These are phyloP conservation scores for Rhodotorula sp. DNA, from an alignment of 1,284 basidiomycete genomes.

Conservation along the genomic window DNA sequence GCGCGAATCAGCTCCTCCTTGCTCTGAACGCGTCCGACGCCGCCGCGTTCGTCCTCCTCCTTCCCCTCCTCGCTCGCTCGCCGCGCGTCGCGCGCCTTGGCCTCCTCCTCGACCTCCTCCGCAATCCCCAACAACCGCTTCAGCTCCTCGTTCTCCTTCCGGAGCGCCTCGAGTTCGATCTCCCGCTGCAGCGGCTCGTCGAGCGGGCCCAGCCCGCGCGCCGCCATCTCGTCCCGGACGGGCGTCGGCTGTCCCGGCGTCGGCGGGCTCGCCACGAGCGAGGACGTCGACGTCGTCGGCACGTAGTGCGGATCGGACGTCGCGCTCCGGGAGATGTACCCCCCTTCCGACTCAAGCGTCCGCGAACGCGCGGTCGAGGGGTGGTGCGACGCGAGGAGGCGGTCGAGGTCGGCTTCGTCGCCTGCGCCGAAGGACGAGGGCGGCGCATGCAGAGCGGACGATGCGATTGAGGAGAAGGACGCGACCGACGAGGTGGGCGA, in stretches of 20 bases:
- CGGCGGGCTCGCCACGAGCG: conserved; percentile 27
- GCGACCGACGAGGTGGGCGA: conserved; percentile 16
- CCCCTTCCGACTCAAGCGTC: conserved; percentile 36
- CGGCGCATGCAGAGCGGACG: background rate
- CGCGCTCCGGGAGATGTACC: conserved; percentile 33
- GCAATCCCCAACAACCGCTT: conserved; percentile 51
- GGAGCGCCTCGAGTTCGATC: conserved; percentile 73
- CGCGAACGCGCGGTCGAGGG: conserved; percentile 19
- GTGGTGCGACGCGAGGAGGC: conserved; percentile 30
- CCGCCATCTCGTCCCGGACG: conserved; percentile 48
- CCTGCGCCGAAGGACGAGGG: background rate
- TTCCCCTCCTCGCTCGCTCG: background rate
- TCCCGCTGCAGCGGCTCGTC: conserved; percentile 87
- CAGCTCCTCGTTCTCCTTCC: conserved; percentile 76
- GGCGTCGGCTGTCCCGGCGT: conserved; percentile 13
- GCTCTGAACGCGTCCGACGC: conserved; percentile 50
- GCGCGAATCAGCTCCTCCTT: background rate
- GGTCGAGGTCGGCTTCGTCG: conserved; percentile 8
- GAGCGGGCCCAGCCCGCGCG: conserved; percentile 50
- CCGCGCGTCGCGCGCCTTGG: background rate
- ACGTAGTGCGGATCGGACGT: conserved; percentile 30
- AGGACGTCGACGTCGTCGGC: conserved; percentile 38
- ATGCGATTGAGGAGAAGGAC: conserved; percentile 10
- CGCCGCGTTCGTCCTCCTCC: background rate
- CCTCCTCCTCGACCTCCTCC: conserved; percentile 52